Evolutionary conservation across 805 yeast genomes (phyloP).

Genomic region (Sungouiozyma ichnusensis): DNA sequence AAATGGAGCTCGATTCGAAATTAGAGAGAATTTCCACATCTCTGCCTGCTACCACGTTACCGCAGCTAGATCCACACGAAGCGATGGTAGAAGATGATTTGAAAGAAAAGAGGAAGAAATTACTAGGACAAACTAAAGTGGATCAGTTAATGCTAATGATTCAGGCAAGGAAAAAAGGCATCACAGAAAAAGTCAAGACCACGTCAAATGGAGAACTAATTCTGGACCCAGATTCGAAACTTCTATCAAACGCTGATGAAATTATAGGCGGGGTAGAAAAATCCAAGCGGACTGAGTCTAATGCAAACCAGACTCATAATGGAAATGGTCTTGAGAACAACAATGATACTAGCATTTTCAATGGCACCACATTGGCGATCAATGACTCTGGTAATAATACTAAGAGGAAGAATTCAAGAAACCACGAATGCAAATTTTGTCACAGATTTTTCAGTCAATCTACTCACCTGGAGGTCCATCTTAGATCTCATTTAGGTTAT

Average conservation of each 20-base stretch:
- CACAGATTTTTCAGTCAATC: slow-evolving; percentile 73
- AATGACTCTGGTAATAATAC: not conserved
- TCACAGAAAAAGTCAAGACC: slow-evolving; percentile 51
- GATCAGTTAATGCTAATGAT: slow-evolving; percentile 87
- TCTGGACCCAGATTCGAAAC: slow-evolving; percentile 38
- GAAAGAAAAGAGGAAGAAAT: slow-evolving; percentile 3
- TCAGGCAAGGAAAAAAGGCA: slow-evolving; percentile 75
- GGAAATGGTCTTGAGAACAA: no score
- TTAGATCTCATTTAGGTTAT: slow-evolving; percentile 76
- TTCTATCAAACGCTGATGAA: slow-evolving; percentile 49
- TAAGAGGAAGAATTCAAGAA: slow-evolving; percentile 28
- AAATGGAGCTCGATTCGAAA: not conserved
- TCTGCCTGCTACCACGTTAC: not conserved
- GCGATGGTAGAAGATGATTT: not conserved
- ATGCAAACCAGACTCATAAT: no score
- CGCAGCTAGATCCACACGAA: not conserved
- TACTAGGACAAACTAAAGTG: slow-evolving; percentile 77
- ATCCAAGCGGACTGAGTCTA: slow-evolving; percentile 30
- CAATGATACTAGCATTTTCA: not conserved
- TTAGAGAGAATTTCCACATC: not conserved
- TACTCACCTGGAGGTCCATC: slow-evolving; percentile 87
- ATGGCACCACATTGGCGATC: no score
- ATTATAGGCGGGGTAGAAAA: slow-evolving; percentile 76
- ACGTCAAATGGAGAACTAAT: slow-evolving; percentile 61
- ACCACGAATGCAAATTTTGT: slow-evolving; percentile 68